These are phyloP conservation scores for Dacryopinax primogenitus DNA, from an alignment of 768 basidiomycete genomes.

Conservation along the genomic window DNA sequence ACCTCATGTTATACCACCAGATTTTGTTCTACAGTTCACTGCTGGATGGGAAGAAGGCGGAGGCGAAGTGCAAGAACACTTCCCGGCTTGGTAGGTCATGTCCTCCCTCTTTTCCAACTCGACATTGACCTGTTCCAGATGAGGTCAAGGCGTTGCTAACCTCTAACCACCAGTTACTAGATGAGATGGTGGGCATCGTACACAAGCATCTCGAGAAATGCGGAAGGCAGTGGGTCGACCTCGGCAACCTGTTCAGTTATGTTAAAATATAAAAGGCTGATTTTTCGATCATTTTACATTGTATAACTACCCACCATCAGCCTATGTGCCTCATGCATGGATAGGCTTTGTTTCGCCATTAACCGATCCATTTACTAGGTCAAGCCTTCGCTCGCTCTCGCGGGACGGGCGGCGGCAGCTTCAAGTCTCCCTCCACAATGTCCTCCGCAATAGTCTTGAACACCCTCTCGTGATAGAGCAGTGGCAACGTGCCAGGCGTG, in stretches of 20 bases:
- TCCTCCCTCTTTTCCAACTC: not conserved
- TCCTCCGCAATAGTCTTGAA: not conserved
- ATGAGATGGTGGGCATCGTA: slow-evolving; percentile 42
- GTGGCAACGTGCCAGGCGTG: not conserved
- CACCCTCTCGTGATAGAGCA: not conserved
- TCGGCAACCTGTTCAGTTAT: slow-evolving; percentile 66
- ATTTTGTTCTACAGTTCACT: slow-evolving; percentile 68
- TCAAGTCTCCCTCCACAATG: too few relatives aligned
- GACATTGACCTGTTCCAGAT: slow-evolving; percentile 31
- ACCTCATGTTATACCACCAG: slow-evolving; percentile 77
- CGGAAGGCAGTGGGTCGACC: slow-evolving; percentile 80
- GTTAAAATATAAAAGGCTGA: slow-evolving; percentile 31
- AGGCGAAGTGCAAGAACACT: slow-evolving; percentile 39
- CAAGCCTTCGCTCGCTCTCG: not conserved
- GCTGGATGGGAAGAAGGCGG: slow-evolving; percentile 58
- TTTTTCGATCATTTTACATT: not conserved
- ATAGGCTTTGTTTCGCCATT: not conserved
- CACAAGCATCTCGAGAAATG: slow-evolving; percentile 75
- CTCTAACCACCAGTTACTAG: slow-evolving; percentile 42
- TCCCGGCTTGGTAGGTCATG: slow-evolving; percentile 18
- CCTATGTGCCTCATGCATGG: not conserved
- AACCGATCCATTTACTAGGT: not conserved
- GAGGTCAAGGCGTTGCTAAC: slow-evolving; percentile 39
- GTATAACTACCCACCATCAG: not conserved
- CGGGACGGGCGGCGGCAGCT: not conserved